Base-by-base conservation (phyloP, 257 asterid species). In the Fraxinus pennsylvanica region DNA sequence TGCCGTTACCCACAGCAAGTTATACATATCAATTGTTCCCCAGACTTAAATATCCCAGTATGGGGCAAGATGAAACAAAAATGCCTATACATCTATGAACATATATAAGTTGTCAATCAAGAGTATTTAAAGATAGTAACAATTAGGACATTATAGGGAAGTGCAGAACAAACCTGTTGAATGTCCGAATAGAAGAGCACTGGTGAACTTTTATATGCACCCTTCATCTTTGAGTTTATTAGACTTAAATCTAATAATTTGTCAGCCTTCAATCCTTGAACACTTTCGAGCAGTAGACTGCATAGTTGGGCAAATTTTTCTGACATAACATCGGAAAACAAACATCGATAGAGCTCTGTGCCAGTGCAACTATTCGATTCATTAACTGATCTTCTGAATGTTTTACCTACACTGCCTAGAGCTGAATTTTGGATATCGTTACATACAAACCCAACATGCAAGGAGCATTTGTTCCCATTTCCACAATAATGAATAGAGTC, bases 191-290 rank as follows among this genome's bases (percentile, higher is more conserved):
- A 89, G 80, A 95, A 90, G 61, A 85, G 93, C 82, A 74, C 22
- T 1, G 98, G 96, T 33, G 93, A 86, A 41, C 82, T 84, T 82
- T 89, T 98, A 86, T 95, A 95, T 63, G 82, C 83, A 66, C 84
- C 91, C 82, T 86, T 83, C 92, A 95, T 87, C 84, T 90, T 89
- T 70, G 94, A 86, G 90, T 87, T 86, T 76, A 95, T 84, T 74
- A 38, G 83, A 79, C 83, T 82, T 78, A 95, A 78, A 85, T 91
- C 87, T 77, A 95, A 79, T 61, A 90, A 59, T 41, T 84, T 89
- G 63, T 88, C 93, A 27, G 72, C 87, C 85, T 85, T 88, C 82
- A 84, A 69, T 66, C 89, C 97, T 43, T 83, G 87, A 81, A 87
- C 85, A 86, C 87, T 86, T 79, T 83, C 91, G 82, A 82, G 83